Percentiles rank a stretch among this genome's conserved stretches.
These are phyloP conservation scores for Cyberlindnera samutprakarnensis DNA, from an alignment of 805 yeast genomes.

Conservation along the genomic window DNA sequence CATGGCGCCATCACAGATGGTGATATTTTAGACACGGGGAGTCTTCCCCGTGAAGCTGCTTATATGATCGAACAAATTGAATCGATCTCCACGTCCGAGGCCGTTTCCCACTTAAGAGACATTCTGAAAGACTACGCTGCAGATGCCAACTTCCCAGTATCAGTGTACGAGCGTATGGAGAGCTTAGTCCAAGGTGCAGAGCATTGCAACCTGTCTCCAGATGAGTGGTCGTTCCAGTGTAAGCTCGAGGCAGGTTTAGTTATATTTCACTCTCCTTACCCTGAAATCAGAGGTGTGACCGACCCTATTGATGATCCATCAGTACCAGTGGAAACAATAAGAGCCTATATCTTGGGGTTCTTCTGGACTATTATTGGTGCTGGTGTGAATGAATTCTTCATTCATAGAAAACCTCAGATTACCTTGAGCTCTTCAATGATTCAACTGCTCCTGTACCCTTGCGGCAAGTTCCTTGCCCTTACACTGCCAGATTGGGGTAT, in stretches of 20 bases:
- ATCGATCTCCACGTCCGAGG: constrained; percentile 23
- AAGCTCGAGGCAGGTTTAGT: constrained; percentile 26
- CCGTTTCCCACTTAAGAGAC: constrained; percentile 22
- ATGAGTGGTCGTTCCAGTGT: constrained; percentile 19
- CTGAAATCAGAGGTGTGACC: constrained; percentile 58
- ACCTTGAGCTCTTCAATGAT: constrained; percentile 34
- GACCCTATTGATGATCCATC: constrained; percentile 42
- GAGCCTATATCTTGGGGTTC: constrained; percentile 29
- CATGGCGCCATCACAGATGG: constrained; percentile 10
- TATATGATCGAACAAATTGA: constrained; percentile 30
- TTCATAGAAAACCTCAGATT: constrained; percentile 45
- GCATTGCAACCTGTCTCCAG: constrained; percentile 10
- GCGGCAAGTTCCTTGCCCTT: constrained; percentile 32
- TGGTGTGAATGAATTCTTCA: constrained; percentile 48
- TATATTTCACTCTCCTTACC: constrained; percentile 44
- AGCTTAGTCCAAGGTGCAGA: constrained; percentile 22
- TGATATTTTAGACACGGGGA: constrained; percentile 12
- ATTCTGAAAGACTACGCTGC: constrained; percentile 35
- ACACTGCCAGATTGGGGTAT: constrained; percentile 40
- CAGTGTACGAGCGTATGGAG: constrained; percentile 19
- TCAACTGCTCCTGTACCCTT: constrained; percentile 37
- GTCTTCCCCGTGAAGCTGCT: constrained; percentile 15
- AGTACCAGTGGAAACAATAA: constrained; percentile 42
- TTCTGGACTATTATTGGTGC: constrained; percentile 45
- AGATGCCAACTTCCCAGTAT: constrained; percentile 39